These are phyloP conservation scores for Penicillium sp. DNA, from an alignment of 2,329 filamentous ascomycete genomes.

Conservation along the genomic window DNA sequence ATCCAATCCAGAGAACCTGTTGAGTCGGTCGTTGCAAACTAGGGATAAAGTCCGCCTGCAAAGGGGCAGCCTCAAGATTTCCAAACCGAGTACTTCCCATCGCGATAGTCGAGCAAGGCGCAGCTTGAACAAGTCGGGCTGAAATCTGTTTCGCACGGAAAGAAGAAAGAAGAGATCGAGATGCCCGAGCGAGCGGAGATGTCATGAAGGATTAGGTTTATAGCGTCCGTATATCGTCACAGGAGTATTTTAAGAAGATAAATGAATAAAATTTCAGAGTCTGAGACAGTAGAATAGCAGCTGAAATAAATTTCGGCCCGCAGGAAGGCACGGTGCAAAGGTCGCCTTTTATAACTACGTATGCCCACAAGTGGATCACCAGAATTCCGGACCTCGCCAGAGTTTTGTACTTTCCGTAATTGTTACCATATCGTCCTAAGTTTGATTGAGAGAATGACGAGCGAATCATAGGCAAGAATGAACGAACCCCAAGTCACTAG, in stretches of 20 bases:
- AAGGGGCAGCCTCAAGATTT: neutral
- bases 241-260: neutral
- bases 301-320: neutral
- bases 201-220: neutral
- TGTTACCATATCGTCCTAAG: neutral
- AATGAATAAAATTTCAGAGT: too few species aligned
- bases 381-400: too few species aligned
- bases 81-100: neutral
- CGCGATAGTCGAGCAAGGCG: neutral
- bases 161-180: neutral
- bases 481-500: neutral
- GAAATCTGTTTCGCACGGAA: neutral
- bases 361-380: neutral
- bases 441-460: neutral
- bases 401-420: too few species aligned
- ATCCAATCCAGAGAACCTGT: conserved; percentile 23
- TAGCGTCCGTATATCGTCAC: neutral
- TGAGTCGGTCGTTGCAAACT: conserved; percentile 5
- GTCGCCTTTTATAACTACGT: neutral
- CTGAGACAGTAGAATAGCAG: neutral
- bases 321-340: neutral
- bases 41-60: conserved; percentile 11
- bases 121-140: neutral
- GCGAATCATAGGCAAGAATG: neutral
- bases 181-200: neutral